Conservation (phyloP, 140 eudicot species). For the Ambrosia hybrid region DNA sequence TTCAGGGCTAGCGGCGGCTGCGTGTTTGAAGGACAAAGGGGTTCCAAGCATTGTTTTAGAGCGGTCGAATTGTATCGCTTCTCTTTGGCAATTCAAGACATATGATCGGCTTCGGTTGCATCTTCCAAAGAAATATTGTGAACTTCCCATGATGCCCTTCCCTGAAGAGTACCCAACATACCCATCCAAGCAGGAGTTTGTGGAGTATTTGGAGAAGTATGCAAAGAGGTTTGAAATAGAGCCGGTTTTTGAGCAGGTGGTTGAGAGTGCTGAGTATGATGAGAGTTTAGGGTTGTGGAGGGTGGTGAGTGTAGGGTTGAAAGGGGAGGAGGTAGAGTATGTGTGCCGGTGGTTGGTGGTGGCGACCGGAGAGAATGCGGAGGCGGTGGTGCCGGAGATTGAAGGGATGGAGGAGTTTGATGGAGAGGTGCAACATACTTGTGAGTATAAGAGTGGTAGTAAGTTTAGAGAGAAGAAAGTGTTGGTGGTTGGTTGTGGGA, state of each 20-base stretch:
- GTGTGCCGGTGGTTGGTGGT: conserved; percentile 54
- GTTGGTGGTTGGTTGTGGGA: conserved; percentile 64
- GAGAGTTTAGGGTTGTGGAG: conserved; percentile 63
- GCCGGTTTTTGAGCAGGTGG: conserved; percentile 64
- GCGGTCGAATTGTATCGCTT: conserved; percentile 36
- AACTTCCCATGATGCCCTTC: conserved; percentile 49
- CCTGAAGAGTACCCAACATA: conserved; percentile 52
- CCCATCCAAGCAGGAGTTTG: conserved; percentile 56
- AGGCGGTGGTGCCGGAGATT: conserved; percentile 46
- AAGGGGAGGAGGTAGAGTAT: conserved; percentile 41
- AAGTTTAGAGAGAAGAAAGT: conserved; percentile 44
- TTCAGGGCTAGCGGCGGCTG: conserved; percentile 34
- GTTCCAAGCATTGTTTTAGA: conserved; percentile 30
- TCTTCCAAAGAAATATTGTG: conserved; percentile 34
- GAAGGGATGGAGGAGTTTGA: conserved; percentile 36
- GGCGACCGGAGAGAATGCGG: conserved; percentile 59
- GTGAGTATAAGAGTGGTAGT: conserved; percentile 40
- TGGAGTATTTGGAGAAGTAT: conserved; percentile 49
- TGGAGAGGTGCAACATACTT: conserved; percentile 39
- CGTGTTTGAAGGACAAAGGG: conserved; percentile 35
- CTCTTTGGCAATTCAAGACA: conserved; percentile 33
- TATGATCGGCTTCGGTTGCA: conserved; percentile 36
- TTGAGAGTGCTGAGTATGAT: conserved; percentile 63
- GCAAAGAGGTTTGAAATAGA: conserved; percentile 54
- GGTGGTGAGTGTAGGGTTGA: conserved; percentile 45